Base-by-base conservation (phyloP, 306 rosid species). In the Citrullus amarus region DNA sequence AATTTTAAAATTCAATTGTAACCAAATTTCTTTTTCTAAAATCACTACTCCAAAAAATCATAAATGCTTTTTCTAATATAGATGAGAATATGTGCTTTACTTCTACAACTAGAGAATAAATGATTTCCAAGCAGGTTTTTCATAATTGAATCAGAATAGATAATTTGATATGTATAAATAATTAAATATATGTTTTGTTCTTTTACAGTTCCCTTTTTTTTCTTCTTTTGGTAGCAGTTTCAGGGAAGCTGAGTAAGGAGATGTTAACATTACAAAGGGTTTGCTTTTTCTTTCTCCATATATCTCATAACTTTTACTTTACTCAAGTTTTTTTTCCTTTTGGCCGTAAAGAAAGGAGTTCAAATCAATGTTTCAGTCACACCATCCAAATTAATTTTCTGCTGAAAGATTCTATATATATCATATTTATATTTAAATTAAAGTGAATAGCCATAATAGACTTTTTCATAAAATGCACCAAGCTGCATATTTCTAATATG, bases 1-100 rank as follows among this genome's bases (percentile, higher is more conserved):
- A 36, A 36, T 36, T 4, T 4, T 4, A 36, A 36, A 36, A 36
- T 3, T 4, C 6, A 36, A 36, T 3, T 36, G 39, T 5, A 32
- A 0, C 6, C 4, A 36, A 36, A 36, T 36, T 0, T 36, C 6
- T 4, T 36, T 36, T 36, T 36, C 39, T 36, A 36, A 36, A 36
- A 36, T 36, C 39, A 36, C 5, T 32, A 32, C 36, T 32, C 4
- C 36, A 32, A n/a, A 25, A 20, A 22, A 7, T 46, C 0, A 12
- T 25, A 25, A 25, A 25, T 22, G 12, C 9, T 43, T 68, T 39
- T 43, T 1, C 34, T 2, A 25, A 25, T 25, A 22, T 11, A 5
- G 13, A 14, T 13, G 1, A 53, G 77, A 72, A 72, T 72, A 48
- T 72, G 60, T 72, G 77, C 77, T 72, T 72, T 72, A 48, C 77